These are phyloP conservation scores for Selenicereus undatus DNA, from an alignment of 148 eudicot genomes.

Conservation along the genomic window DNA sequence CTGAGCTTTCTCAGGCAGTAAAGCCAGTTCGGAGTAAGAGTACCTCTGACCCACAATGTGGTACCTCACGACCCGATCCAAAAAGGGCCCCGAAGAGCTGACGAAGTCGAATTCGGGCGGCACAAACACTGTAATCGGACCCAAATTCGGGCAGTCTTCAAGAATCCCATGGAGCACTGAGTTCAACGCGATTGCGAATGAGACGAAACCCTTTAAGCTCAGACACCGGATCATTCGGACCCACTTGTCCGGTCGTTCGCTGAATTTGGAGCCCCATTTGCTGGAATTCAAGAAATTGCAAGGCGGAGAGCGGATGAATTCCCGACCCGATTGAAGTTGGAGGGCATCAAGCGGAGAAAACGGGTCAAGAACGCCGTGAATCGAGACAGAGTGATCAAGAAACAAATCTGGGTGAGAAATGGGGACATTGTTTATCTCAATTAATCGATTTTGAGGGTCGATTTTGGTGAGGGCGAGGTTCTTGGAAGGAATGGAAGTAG, in stretches of 20 bases:
- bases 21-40: slow-evolving; percentile 30
- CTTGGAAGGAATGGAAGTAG: slow-evolving; percentile 37
- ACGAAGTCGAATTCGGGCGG: slow-evolving; percentile 43
- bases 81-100: slow-evolving; percentile 34
- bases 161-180: slow-evolving; percentile 44
- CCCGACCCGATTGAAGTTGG: slow-evolving; percentile 8
- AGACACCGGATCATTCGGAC: slow-evolving; percentile 28
- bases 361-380: slow-evolving; percentile 59
- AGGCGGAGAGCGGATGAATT: slow-evolving; percentile 19
- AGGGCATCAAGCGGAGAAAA: slow-evolving; percentile 28
- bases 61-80: slow-evolving; percentile 47
- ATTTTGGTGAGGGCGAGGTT: slow-evolving; percentile 34
- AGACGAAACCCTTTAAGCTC: slow-evolving; percentile 44
- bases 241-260: slow-evolving; percentile 32
- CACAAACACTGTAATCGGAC: slow-evolving; percentile 44
- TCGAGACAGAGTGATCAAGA: slow-evolving; percentile 39
- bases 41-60: slow-evolving; percentile 43
- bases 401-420: slow-evolving; percentile 65
- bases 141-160: slow-evolving; percentile 35
- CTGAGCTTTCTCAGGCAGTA: slow-evolving; percentile 31
- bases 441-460: background rate
- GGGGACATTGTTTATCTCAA: slow-evolving; percentile 47
- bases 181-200: slow-evolving; percentile 54
- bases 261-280: background rate
- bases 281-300: slow-evolving; percentile 6